Conservation (phyloP, 2,329 filamentous ascomycete species). For the Lasiodiplodia sp. region DNA sequence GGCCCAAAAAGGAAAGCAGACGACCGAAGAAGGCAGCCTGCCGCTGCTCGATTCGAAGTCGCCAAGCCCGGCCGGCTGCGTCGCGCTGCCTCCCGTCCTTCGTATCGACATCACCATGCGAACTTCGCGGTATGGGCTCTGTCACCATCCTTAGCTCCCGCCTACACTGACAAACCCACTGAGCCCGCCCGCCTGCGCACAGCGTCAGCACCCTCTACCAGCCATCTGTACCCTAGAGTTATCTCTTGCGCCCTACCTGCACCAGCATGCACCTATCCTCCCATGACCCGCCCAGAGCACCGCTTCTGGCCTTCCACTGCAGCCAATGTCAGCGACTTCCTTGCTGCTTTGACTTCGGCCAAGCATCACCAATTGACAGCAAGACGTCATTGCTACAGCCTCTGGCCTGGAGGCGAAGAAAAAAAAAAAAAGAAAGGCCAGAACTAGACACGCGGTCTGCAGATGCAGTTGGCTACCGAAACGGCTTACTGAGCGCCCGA, state of each 20-base stretch:
- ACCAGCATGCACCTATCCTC: neutral
- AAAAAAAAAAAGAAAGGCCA: slow-evolving; percentile 13
- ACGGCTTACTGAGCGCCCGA: slow-evolving; percentile 18
- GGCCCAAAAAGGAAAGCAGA: slow-evolving; percentile 7
- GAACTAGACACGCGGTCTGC: neutral
- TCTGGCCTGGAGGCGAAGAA: neutral
- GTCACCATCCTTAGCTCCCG: neutral
- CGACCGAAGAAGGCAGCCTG: neutral
- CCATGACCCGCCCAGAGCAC: neutral
- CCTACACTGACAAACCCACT: too few relatives aligned
- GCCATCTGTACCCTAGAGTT: neutral
- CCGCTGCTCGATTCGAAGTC: neutral
- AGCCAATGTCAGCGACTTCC: neutral
- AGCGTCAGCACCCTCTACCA: neutral
- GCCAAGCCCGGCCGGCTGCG: slow-evolving; percentile 3
- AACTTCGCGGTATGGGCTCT: neutral
- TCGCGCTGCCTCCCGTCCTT: neutral
- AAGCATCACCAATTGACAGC: neutral
- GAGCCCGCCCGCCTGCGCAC: too few relatives aligned
- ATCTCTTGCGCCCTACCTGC: neutral
- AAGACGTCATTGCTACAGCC: neutral
- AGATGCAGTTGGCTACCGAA: neutral
- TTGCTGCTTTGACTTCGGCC: slow-evolving; percentile 5
- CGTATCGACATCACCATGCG: slow-evolving; percentile 6
- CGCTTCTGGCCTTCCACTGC: slow-evolving; percentile 6